A percentile compares a stretch with the other conserved stretches of the same genome.
Conservation (phyloP, 495 filamentous ascomycete genomes). For the Tetracladium setigerum region DNA sequence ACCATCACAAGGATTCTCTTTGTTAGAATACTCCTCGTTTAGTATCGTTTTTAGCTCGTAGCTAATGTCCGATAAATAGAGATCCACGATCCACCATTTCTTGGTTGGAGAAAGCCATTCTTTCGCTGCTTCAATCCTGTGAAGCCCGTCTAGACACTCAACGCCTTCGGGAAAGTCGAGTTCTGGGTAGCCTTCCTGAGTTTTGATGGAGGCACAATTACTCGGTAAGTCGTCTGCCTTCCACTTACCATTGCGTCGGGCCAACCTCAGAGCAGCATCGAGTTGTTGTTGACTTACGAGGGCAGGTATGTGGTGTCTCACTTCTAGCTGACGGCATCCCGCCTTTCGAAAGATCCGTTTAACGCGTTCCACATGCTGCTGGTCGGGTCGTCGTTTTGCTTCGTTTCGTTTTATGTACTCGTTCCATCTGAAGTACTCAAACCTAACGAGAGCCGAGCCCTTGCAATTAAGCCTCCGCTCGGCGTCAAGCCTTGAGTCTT, state of each 20-base stretch:
- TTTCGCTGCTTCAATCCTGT: slow-evolving; percentile 6
- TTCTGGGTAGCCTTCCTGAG: slow-evolving; percentile 3
- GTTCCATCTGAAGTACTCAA: slow-evolving; percentile 9
- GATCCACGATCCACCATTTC: slow-evolving; percentile 9
- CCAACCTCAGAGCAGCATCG: slow-evolving; percentile 1
- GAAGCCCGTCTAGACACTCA: background rate
- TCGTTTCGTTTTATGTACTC: slow-evolving; percentile 3
- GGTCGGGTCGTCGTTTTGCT: background rate
- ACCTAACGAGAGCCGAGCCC: slow-evolving; percentile 7
- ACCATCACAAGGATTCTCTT: slow-evolving; percentile 6
- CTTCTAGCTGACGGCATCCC: background rate
- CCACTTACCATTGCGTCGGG: slow-evolving; percentile 3
- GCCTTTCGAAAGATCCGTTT: slow-evolving; percentile 6
- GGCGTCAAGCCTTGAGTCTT: slow-evolving; percentile 7
- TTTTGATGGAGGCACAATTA: slow-evolving; percentile 6
- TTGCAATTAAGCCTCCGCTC: slow-evolving; percentile 5
- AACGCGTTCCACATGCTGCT: slow-evolving; percentile 2
- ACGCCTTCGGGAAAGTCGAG: slow-evolving; percentile 7
- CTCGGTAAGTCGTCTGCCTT: slow-evolving; percentile 3
- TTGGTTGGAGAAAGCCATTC: slow-evolving; percentile 3
- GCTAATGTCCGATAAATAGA: slow-evolving; percentile 7
- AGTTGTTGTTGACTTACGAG: slow-evolving; percentile 1
- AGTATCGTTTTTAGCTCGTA: background rate
- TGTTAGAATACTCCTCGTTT: slow-evolving; percentile 4
- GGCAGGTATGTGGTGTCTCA: slow-evolving; percentile 6